Percentiles rank a stretch among this genome's conserved stretches.
phyloP scores from a whole-genome alignment of 768 basidiomycete species.

The Xanthoconium purpureum region DNA sequence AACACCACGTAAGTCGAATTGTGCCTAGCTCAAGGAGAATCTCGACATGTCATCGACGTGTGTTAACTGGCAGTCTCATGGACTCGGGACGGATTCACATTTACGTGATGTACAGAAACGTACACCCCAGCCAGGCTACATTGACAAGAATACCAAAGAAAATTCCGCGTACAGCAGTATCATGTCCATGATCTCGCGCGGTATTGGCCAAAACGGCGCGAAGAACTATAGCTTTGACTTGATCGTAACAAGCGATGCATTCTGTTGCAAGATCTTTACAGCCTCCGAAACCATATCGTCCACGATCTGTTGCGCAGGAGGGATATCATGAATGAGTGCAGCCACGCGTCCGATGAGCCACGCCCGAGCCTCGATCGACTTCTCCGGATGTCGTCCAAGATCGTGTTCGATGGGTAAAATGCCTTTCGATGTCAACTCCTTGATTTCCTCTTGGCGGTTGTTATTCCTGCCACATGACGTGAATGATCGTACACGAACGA shows the following conservation, averaged over 20 bases:
- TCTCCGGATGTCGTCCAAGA: slow-evolving; percentile 78
- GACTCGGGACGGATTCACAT: neutral
- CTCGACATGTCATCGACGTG: too few relatives aligned
- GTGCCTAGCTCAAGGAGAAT: too few relatives aligned
- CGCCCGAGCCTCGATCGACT: slow-evolving; percentile 56
- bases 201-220: too few relatives aligned
- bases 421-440: slow-evolving; percentile 78
- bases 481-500: neutral
- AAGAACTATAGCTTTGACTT: slow-evolving; percentile 49
- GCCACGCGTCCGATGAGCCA: slow-evolving; percentile 88
- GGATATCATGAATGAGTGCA: slow-evolving; percentile 67
- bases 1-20: neutral
- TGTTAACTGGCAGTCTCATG: too few relatives aligned
- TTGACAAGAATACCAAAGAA: too few relatives aligned
- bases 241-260: slow-evolving; percentile 36
- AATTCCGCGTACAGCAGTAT: neutral
- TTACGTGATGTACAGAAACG: neutral
- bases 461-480: slow-evolving; percentile 51
- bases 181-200: neutral
- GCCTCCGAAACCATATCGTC: slow-evolving; percentile 75
- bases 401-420: slow-evolving; percentile 73
- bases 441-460: slow-evolving; percentile 78
- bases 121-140: too few relatives aligned
- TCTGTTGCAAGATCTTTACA: slow-evolving; percentile 42
- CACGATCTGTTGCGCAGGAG: slow-evolving; percentile 80